Conservation (phyloP, 371 early-diverging fungal genomes). For the Ecytonucleospora hepatopenaei region DNA sequence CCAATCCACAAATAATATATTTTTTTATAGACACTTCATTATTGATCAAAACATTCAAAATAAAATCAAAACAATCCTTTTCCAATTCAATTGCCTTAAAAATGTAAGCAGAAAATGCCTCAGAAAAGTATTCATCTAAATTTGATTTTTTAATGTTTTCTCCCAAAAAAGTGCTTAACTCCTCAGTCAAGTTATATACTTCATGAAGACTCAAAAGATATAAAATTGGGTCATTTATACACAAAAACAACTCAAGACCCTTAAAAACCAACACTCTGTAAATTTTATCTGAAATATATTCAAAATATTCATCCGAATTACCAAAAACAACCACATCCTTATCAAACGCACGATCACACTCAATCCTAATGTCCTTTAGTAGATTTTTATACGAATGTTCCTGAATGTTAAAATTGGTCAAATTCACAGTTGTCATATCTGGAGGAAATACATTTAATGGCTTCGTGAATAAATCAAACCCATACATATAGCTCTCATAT, state of each 20-base stretch:
- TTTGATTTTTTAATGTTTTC: constrained; percentile 4
- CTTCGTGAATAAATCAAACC: constrained; percentile 16
- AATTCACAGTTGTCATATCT: constrained; percentile 9
- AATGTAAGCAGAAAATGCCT: constrained; percentile 17
- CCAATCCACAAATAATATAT: constrained; percentile 25
- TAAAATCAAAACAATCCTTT: constrained; percentile 28
- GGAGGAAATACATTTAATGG: constrained; percentile 10
- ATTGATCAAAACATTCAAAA: constrained; percentile 28
- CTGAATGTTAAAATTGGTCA: constrained; percentile 18
- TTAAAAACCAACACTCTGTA: constrained; percentile 27
- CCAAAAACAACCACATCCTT: constrained; percentile 19
- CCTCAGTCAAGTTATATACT: constrained; percentile 17
- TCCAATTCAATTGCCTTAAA: constrained; percentile 26
- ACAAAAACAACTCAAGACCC: constrained; percentile 25
- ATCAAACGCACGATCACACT: constrained; percentile 11
- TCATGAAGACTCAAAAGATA: constrained; percentile 26
- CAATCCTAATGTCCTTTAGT: constrained; percentile 18
- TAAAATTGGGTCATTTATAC: constrained; percentile 14
- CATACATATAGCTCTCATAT: constrained; percentile 23
- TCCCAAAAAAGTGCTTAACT: constrained; percentile 19
- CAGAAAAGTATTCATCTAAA: constrained; percentile 8
- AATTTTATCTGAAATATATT: constrained; percentile 29
- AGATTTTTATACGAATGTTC: constrained; percentile 25
- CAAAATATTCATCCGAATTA: constrained; percentile 12
- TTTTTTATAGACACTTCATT: neutral